Evolutionary conservation across 2,329 filamentous ascomycete genomes (phyloP).

Genomic region (Pyrenophora graminea): DNA sequence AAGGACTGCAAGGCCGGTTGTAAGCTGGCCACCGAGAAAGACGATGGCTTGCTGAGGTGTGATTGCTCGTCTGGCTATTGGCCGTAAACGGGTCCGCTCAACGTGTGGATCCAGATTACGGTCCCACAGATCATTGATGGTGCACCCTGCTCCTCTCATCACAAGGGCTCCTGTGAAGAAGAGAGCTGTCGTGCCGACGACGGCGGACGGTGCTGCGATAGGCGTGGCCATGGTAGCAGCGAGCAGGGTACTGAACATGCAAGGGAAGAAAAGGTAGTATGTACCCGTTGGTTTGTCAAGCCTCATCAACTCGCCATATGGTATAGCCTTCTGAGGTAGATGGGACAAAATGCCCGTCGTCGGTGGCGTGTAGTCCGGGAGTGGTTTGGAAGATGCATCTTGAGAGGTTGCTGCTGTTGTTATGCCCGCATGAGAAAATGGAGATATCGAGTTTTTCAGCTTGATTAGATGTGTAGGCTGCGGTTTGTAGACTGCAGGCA

Average conservation of each 20-base stretch:
- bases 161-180: slow-evolving; percentile 78
- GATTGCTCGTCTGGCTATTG: slow-evolving; percentile 78
- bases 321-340: slow-evolving; percentile 71
- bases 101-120: slow-evolving; percentile 84
- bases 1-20: slow-evolving; percentile 73
- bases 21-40: slow-evolving; percentile 75
- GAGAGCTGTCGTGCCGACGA: slow-evolving; percentile 66
- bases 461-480: slow-evolving; percentile 15
- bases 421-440: slow-evolving; percentile 11
- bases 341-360: slow-evolving; percentile 70
- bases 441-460: neutral
- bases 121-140: slow-evolving; percentile 91
- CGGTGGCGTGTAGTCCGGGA: slow-evolving; percentile 65
- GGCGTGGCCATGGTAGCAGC: slow-evolving; percentile 72
- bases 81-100: slow-evolving; percentile 73
- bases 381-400: slow-evolving; percentile 13
- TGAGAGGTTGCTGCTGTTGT: slow-evolving; percentile 20
- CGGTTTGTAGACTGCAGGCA: slow-evolving; percentile 2
- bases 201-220: slow-evolving; percentile 62
- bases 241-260: slow-evolving; percentile 80
- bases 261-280: slow-evolving; percentile 85
- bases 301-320: slow-evolving; percentile 80
- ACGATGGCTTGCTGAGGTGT: slow-evolving; percentile 71
- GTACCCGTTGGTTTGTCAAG: slow-evolving; percentile 81
- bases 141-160: slow-evolving; percentile 86